These are phyloP conservation scores for Luffa aegyptiaca DNA, from an alignment of 306 rosid species.

Conservation along the genomic window DNA sequence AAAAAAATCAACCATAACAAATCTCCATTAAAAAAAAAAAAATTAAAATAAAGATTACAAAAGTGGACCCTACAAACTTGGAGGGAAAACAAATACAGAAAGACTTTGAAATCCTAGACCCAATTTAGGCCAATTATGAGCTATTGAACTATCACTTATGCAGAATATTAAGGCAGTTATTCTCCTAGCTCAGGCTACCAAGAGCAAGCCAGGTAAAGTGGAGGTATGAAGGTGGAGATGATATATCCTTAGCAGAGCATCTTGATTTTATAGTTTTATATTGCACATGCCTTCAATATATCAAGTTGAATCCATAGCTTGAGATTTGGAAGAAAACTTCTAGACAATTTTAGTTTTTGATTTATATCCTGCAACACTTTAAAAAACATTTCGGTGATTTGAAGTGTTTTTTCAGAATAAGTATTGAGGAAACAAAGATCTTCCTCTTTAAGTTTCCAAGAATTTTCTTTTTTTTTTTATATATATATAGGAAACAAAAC, in stretches of 20 bases:
- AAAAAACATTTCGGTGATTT: background rate
- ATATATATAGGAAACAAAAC: too few species aligned
- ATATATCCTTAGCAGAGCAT: background rate
- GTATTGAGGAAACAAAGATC: background rate
- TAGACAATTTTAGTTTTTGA: background rate
- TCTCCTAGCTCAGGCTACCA: background rate
- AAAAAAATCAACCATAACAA: background rate
- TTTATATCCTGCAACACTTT: background rate
- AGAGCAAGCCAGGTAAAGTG: background rate
- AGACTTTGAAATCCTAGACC: background rate
- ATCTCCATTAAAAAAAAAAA: background rate
- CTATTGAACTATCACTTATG: background rate
- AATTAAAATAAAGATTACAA: background rate
- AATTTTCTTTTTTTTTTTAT: background rate
- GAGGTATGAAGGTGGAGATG: background rate
- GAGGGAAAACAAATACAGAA: background rate
- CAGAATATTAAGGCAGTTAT: background rate
- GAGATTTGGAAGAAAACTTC: background rate
- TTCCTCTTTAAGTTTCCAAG: background rate
- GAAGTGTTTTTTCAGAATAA: background rate
- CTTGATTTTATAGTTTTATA: background rate
- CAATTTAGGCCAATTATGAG: background rate
- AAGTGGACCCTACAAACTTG: background rate
- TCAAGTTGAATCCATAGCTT: background rate
- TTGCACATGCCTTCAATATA: background rate